Evolutionary conservation across 306 rosid species (phyloP), one percentile per base, ranked within the genome.

Genomic region (Mimosa bimucronata): DNA sequence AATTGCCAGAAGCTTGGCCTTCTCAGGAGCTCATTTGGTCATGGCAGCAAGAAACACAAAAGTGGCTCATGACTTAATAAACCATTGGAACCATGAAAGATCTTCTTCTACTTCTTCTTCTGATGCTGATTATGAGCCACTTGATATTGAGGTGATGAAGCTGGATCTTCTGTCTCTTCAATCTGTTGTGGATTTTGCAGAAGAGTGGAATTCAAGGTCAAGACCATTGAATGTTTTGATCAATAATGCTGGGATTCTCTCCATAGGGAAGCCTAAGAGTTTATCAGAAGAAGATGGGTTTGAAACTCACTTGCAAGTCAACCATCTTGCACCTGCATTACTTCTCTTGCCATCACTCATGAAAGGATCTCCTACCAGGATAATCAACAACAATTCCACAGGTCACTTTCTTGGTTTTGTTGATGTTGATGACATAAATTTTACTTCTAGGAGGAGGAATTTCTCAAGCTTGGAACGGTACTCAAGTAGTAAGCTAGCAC

Each of bases 211-310:
- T 58, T 58, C 66, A 58, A 58, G 34, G 16, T 58, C 34, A 58
- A 25, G 6, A 1, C 31, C 34, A 9, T 0, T 58, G 16, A 58
- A 58, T 58, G 31, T 58, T 23, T 11, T 58, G 18, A 23, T 58
- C 31, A 58, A 58, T 6, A 58, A 58, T 25, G 34, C 66, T 58
- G 66, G 66, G 13, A 58, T 9, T 25, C 8, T n/a, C n/a, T n/a
- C n/a, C 14, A 9, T 16, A 16, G 21, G 23, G 66, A 58, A 25
- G 31, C 66, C 66, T 58, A 30, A 25, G 15, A 58, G 18, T 25
- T 58, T 58, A 5, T 58, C 66, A n/a, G n/a, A n/a, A 25, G 66
- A 25, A 58, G 66, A 58, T 58, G 66, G 31, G 31, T 58, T 58
- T 25, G 66, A 58, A 11, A 23, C 66, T 23, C 66, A 58, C 66